Base-by-base conservation (phyloP, 345 rosid genomes). In the Kernera saxatilis region DNA sequence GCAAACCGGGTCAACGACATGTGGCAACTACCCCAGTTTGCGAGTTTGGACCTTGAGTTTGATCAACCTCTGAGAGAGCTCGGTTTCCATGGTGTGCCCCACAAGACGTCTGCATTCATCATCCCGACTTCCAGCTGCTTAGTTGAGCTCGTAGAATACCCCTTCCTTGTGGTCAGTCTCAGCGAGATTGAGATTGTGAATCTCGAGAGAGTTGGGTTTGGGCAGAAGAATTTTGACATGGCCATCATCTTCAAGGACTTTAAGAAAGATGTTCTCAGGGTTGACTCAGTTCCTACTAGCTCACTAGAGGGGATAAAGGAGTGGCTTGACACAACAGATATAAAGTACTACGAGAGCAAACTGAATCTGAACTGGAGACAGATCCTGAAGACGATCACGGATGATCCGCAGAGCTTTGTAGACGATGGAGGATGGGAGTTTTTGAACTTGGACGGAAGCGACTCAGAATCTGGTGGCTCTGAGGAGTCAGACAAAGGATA, bases 381-480 rank as follows among this genome's bases (percentile, higher is more conserved):
- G 76, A 91, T 94, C 48, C 67, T 94, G 83, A 91, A 91, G 81
- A 87, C 91, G 1, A 89, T 91, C 70, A 84, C 90, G 11, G 97
- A 94, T 62, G 99, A 91, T 73, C 98, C 96, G 0, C 86, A 89
- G 78, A 86, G 87, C 79, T 94, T 94, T 70, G 74, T 88, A 18
- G 92, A 88, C 17, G 86, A 88, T 22, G 97, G 97, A 4, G 97
- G 96, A 6, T 94, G 96, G 97, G 99, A 91, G 80, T 89, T 94
- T 77, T 67, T 91, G 78, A 91, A 91, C 75, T 22, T 88, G 78
- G 97, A 94, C 52, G 95, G 84, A 14, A 88, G 88, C 52, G 97
- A 94, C 65, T 88, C 99, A 1, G 99, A 91, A 25, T 82, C 97
- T 1, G 95, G 89, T 1, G 79, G 87, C 39, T 88, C 91, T 5